Base-by-base conservation (phyloP, 2,329 filamentous ascomycete genomes). In the Cyphellophora attinorum region DNA sequence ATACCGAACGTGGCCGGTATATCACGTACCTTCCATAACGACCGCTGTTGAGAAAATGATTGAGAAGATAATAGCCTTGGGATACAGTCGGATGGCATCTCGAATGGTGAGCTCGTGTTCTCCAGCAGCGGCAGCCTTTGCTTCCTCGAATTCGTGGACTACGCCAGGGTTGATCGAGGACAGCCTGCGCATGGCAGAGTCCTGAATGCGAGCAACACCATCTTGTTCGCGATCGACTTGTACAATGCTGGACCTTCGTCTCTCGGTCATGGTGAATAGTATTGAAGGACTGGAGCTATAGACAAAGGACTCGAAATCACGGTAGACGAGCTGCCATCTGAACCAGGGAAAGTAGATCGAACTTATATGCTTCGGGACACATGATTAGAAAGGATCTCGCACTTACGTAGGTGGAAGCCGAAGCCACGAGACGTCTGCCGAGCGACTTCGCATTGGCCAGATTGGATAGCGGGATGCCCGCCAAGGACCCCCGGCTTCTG, bases 31-130 rank as follows among this genome's bases (percentile, higher is more conserved):
- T 58, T 93, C 85, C 86, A 93, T 93, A 50, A 76, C 77, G 52
- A 93, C 91, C 54, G 81, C 86, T 0, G 84, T 88, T 14, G 81
- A 88, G 57, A 94, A 88, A 39, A 93, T 65, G 33, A 93, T 51
- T 48, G 79, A 85, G 84, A 85, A 94, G 16, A 65, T 70, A 38
- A 93, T 78, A 13, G 85, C 86, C 64, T 93, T 89, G 40, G 84
- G 85, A 54, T 93, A 94, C 16, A 91, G 68, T 52, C 68, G 76
- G 55, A 93, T 68, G 41, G 84, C 85, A 62, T 93, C 75, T 53
- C 72, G 51, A 13, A 70, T 23, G 14, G 33, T 30, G 33, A 42
- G 16, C 10, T 19, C 18, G 12, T 40, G 29, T 31, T 42, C 40
- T 8, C 28, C 30, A n/a, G 29, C 25, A 13, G 33, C 29, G 10